Evolutionary conservation across 495 filamentous ascomycete genomes (phyloP).

Genomic region (Tuber brumale): DNA sequence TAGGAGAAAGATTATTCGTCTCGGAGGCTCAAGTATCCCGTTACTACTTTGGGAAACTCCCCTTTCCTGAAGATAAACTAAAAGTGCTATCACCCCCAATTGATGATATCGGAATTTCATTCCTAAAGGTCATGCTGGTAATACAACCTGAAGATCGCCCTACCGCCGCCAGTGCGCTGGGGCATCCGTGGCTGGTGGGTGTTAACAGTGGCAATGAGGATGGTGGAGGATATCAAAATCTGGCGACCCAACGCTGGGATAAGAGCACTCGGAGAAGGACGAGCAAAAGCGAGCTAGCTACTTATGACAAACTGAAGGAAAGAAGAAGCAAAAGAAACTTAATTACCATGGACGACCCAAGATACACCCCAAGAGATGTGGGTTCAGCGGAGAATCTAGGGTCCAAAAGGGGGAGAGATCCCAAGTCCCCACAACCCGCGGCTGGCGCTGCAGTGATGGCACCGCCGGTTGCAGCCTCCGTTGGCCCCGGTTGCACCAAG

Average conservation of each 20-base stretch:
- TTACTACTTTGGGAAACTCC: no score
- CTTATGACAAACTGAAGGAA: background rate
- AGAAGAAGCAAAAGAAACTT: background rate
- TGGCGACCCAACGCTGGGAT: rapidly evolving
- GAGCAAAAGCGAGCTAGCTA: background rate
- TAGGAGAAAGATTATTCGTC: no score
- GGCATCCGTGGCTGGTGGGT: background rate
- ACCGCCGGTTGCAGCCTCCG: background rate
- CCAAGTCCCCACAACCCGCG: no score
- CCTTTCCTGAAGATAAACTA: no score
- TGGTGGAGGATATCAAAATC: no score
- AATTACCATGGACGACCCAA: background rate
- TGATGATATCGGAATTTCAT: no score
- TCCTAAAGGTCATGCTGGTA: background rate
- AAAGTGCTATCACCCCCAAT: no score
- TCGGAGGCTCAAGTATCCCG: no score
- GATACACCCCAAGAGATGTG: background rate
- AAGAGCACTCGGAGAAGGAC: background rate
- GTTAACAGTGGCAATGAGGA: background rate
- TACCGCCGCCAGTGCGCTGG: background rate
- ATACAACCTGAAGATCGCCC: background rate
- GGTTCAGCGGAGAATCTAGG: background rate
- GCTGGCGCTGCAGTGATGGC: background rate
- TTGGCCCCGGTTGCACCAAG: background rate
- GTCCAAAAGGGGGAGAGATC: background rate